A percentile compares a stretch with the other conserved stretches of the same genome.
These are phyloP conservation scores for Nannochloris sp. DNA, from an alignment of 139 green algal genomes.

Conservation along the genomic window DNA sequence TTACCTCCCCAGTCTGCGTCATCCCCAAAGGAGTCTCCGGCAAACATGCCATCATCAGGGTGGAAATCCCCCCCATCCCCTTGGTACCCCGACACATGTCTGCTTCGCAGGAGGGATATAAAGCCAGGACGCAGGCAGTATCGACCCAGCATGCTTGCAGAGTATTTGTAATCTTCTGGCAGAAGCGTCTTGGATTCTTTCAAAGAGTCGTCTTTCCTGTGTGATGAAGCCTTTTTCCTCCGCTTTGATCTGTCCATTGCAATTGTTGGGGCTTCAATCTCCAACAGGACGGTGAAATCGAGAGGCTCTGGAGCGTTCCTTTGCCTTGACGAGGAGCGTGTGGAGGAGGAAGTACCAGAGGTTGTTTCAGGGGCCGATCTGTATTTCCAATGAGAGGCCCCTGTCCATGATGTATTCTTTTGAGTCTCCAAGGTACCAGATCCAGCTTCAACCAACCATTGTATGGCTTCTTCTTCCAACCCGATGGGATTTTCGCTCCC, in stretches of 20 bases:
- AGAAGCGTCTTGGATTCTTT: conserved; percentile 46
- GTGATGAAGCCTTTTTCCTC: neutral
- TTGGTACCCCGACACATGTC: conserved; percentile 3
- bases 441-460: conserved; percentile 26
- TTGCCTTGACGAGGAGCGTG: conserved; percentile 4
- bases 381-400: conserved; percentile 55
- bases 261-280: conserved; percentile 10
- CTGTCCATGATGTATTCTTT: conserved; percentile 36
- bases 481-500: neutral
- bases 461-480: conserved; percentile 24
- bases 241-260: conserved; percentile 1
- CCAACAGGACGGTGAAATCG: conserved; percentile 59
- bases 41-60: conserved; percentile 17
- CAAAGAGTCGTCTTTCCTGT: neutral
- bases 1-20: neutral
- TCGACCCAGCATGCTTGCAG: conserved; percentile 22
- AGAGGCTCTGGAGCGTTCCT: conserved; percentile 20
- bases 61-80: conserved; percentile 6
- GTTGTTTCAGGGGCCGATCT: conserved; percentile 5
- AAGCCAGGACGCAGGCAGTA: conserved; percentile 25
- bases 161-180: conserved; percentile 63
- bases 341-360: neutral
- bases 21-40: conserved; percentile 3
- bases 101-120: neutral
- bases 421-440: conserved; percentile 1